Evolutionary conservation across 202 grass and related monocot genomes (phyloP).

Genomic region (Dendrocalamus latiflorus): DNA sequence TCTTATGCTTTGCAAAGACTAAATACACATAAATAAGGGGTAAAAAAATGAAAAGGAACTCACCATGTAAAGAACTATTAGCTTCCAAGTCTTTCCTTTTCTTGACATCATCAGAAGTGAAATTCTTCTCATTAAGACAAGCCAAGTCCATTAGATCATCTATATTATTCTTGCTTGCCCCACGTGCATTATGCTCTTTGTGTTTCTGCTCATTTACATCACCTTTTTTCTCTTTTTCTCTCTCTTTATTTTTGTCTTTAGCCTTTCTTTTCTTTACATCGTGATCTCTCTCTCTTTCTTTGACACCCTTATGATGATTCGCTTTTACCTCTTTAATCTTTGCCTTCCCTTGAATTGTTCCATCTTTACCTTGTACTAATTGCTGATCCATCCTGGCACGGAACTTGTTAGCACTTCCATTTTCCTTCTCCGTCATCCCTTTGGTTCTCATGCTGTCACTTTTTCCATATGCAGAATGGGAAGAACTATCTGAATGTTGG

Average conservation of each 20-base stretch:
- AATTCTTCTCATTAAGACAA: constrained; percentile 8
- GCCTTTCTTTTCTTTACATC: constrained; percentile 36
- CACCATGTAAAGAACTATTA: constrained; percentile 47
- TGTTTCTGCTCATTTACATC: constrained; percentile 31
- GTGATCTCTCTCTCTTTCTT: too few relatives aligned
- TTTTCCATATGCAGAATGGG: constrained; percentile 7
- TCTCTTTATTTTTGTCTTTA: constrained; percentile 19
- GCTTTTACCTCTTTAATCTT: not conserved
- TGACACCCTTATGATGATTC: constrained; percentile 18
- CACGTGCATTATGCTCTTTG: not conserved
- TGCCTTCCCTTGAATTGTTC: not conserved
- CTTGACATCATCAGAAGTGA: constrained; percentile 26
- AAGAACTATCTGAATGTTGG: not conserved
- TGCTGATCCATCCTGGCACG: not conserved
- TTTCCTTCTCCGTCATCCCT: constrained; percentile 5
- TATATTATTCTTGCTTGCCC: not conserved
- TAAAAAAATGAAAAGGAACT: constrained; percentile 20
- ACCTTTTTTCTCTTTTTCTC: constrained; percentile 9
- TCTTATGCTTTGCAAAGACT: not conserved
- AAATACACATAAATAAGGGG: not conserved
- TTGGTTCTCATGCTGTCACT: not conserved
- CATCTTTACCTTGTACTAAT: not conserved
- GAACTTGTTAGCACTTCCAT: not conserved
- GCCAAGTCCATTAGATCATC: not conserved
- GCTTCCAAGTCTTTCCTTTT: constrained; percentile 42